Evolutionary conservation across 176 grass and related monocot species (phyloP), one percentile per base, ranked within the genome.

Genomic region (Carex myosuroides): DNA sequence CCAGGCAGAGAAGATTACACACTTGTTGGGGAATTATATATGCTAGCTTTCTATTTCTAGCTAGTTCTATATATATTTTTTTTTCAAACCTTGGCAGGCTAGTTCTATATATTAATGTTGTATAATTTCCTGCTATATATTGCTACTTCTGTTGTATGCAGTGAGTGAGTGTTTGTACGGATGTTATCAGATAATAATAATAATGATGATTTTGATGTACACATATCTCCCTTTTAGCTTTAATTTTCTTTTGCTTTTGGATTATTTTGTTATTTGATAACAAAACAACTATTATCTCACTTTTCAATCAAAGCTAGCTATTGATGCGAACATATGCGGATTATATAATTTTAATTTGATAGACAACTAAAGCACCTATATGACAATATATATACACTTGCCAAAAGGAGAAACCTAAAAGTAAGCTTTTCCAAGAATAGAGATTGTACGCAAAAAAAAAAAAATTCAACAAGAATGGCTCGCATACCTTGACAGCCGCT

Each of bases 121-220:
- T 73, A 52, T 35, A 35, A 35, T 44, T 73, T 74, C 37, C 44
- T 75, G 29, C 3, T 54, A 48, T 74, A 17, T 74, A 52, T n/a
- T 37, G 6, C 41, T 60, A 52, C 48, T 75, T 46, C 70, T 53
- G 70, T 53, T 53, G 48, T 6, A 75, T 29, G 41, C 3, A 73
- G 71, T 54, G 71, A 73, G 71, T 54, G 71, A 75, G 71, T 54
- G 71, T 75, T 14, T 75, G 71, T 75, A 75, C 11, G 68, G 17
- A 1, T 39, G 12, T 54, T 24, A 54, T 75, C 5, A 75, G 20
- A 75, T 75, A 70, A 73, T 48, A 54, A 53, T 54, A 53, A 14
- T 75, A 12, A 75, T 75, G 70, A 26, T 75, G 46, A 75, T 74
- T 54, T 75, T 53, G 0, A 74, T 22, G 12, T 48, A 46, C 7